Base-by-base conservation (phyloP, 169 alveolate species). In the Plasmodium coatneyi region DNA sequence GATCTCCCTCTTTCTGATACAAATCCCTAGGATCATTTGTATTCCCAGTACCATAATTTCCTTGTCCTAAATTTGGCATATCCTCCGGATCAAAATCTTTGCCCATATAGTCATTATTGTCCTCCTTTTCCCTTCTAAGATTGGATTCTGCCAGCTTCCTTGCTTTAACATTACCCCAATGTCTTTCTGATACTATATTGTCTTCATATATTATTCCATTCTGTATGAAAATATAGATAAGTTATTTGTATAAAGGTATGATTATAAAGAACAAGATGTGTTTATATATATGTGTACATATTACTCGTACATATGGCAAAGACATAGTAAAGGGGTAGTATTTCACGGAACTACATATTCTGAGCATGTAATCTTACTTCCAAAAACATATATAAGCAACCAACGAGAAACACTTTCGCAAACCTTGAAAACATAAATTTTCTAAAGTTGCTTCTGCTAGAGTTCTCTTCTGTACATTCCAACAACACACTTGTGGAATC, bases 311-410 rank as follows among this genome's bases (percentile, higher is more conserved):
- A 14, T 49, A 49, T 30, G 28, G 28, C 16, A 76, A 76, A 12
- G 36, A 16, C 5, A 25, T 28, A 14, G 32, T 12, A 14, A 28
- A 30, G 49, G 22, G 32, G n/a, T n/a, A 10, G 1, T 2, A 19
- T 28, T 76, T 9, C 30, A 3, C 25, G 22, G 7, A 36, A 28
- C 30, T 76, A 32, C 66, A 76, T 5, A 22, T 5, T 76, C 10
- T 49, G 7, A 3, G 19, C 49, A 76, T 28, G 41, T 28, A 76
- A 76, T 76, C 83, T 76, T 76, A 76, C 83, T 76, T 76, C 36
- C 28, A 76, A 7, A 36, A 76, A 76, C 28, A 76, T 7, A 76
- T 36, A 32, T 32, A 76, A 5, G 41, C 22, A 32, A 28, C 41
- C 46, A 30, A 76, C 34, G 22, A 76, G 49, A 76, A 76, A 32